phyloP scores from a whole-genome alignment of 768 basidiomycete genomes.

The Hypsizygus marmoreus region DNA sequence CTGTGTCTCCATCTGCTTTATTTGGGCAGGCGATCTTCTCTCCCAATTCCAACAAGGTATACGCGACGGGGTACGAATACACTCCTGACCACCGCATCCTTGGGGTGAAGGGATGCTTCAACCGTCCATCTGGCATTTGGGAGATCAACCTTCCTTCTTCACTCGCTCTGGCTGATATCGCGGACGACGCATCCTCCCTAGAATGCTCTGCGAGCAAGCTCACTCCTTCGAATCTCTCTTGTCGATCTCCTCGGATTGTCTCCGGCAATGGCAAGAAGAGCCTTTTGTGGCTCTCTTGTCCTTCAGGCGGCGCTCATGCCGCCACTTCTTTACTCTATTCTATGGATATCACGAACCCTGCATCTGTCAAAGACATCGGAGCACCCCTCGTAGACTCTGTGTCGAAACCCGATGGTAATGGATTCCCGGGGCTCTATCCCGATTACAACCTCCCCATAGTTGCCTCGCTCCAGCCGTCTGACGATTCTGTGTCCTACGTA shows the following conservation, averaged over 20 bases:
- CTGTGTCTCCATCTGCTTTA: conserved; percentile 27
- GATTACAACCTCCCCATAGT: conserved; percentile 44
- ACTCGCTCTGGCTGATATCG: conserved; percentile 7
- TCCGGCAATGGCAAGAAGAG: conserved; percentile 19
- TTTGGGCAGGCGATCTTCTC: conserved; percentile 63
- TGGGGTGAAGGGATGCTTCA: conserved; percentile 61
- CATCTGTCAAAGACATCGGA: conserved; percentile 10
- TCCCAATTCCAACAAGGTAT: conserved; percentile 40
- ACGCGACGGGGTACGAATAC: conserved; percentile 64
- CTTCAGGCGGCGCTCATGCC: conserved; percentile 59
- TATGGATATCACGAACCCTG: conserved; percentile 34
- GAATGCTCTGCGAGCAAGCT: conserved; percentile 36
- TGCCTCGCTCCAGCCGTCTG: conserved; percentile 36
- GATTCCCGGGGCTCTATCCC: conserved; percentile 68
- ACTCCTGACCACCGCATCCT: conserved; percentile 58
- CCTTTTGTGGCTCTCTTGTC: conserved; percentile 57
- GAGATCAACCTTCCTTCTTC: conserved; percentile 37
- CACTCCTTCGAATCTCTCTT: conserved; percentile 45
- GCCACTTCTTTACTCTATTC: conserved; percentile 54
- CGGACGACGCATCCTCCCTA: conserved; percentile 7
- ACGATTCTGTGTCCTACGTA: conserved; percentile 26
- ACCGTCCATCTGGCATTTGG: conserved; percentile 62
- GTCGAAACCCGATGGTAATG: conserved; percentile 34
- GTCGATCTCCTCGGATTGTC: conserved; percentile 60
- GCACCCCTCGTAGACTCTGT: conserved; percentile 43